Base-by-base conservation (phyloP, 2,329 filamentous ascomycete species). In the Penicillium sp. region DNA sequence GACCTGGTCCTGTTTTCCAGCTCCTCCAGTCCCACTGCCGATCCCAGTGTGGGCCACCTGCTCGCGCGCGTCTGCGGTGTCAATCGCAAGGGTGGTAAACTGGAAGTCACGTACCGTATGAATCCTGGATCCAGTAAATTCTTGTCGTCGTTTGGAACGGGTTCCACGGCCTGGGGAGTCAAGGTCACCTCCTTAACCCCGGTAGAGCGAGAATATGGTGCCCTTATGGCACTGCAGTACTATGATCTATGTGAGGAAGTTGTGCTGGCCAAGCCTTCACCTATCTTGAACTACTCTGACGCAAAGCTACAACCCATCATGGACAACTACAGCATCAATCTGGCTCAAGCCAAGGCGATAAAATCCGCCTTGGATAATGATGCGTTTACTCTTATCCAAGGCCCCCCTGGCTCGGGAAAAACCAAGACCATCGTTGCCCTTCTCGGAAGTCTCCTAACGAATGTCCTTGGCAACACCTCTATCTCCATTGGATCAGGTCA, bases 391-490 rank as follows among this genome's bases (percentile, higher is more conserved):
- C 78, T 99, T 54, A 91, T 99, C 62, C 94, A 99, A 74, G 94
- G 90, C 49, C 94, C 94, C 45, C 94, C 94, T 1, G 94, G 94
- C 70, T 96, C 94, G 4, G 94, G 92, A 66, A 99, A 99, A 76
- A 99, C 94, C 0, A 99, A 99, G 71, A 99, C 94, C 0, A 99
- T 99, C 54, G 84, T 95, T 50, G 94, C 92, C 28, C 95, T 99
- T 79, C 92, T 97, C 22, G 94, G 94, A 31, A 89, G 90, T 33
- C 78, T 99, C 14, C 72, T 96, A 40, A 88, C 85, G 5, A 81
- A 82, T 35, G 78, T 62, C 44, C 79, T 83, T 46, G 75, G 76
- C 46, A 72, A 69, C 14, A 74, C 75, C 36, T 79, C 76, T 8
- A 77, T 79, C 13, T 69, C 78, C 16, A 73, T 81, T 35, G 53